Percentiles rank a stretch among this genome's conserved stretches.
Conservation (phyloP, 169 alveolate genomes). For the Plasmodium adleri region DNA sequence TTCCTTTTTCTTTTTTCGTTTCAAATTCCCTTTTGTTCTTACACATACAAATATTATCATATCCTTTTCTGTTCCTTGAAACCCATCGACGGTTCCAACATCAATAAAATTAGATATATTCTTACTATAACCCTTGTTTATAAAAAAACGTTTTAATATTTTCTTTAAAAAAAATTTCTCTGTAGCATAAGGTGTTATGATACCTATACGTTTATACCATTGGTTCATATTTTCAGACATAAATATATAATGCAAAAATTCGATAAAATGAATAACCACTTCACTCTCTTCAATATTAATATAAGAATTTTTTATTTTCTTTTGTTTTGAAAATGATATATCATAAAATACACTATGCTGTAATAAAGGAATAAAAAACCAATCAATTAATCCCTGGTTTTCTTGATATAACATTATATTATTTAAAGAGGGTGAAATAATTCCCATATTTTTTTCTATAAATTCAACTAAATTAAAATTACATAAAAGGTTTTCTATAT, state of each 20-base stretch:
- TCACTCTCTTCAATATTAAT: constrained; percentile 73
- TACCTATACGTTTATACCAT: constrained; percentile 80
- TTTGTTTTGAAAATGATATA: constrained; percentile 49
- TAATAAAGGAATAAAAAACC: constrained; percentile 83
- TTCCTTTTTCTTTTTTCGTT: constrained; percentile 34
- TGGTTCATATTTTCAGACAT: constrained; percentile 69
- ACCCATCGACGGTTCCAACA: constrained; percentile 98
- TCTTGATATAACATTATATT: constrained; percentile 43
- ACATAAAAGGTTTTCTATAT: constrained; percentile 34
- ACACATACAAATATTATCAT: constrained; percentile 95
- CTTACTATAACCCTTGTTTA: constrained; percentile 24
- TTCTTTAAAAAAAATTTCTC: constrained; percentile 79
- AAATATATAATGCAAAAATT: constrained; percentile 77
- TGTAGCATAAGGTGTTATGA: constrained; percentile 85
- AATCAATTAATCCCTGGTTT: constrained; percentile 40
- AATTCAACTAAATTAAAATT: constrained; percentile 55
- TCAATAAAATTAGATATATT: constrained; percentile 86
- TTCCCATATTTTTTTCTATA: constrained; percentile 45
- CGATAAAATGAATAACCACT: constrained; percentile 73
- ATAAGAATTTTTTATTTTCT: constrained; percentile 62
- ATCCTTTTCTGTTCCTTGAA: constrained; percentile 99
- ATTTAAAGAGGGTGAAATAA: constrained; percentile 27
- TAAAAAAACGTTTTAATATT: constrained; percentile 56
- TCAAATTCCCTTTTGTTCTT: constrained; percentile 84
- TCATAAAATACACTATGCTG: constrained; percentile 77